These are phyloP conservation scores for Artemisia argyi DNA, from an alignment of 129 eudicot genomes.

Conservation along the genomic window DNA sequence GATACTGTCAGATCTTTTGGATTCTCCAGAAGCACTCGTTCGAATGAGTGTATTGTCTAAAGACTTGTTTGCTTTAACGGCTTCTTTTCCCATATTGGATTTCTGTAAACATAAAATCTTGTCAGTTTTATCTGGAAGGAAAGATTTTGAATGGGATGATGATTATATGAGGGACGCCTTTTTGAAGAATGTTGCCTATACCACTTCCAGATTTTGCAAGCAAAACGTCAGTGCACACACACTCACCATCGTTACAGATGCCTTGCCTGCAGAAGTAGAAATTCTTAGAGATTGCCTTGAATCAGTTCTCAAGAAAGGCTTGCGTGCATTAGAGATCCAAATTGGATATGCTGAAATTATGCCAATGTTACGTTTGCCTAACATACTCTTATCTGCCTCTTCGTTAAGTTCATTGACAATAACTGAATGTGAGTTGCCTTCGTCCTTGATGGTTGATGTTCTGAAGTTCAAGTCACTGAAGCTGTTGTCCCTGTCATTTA, in stretches of 20 bases:
- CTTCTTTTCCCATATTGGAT: slow-evolving; percentile 1
- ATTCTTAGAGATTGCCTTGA: not conserved
- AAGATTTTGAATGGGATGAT: too few relatives aligned
- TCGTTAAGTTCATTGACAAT: not conserved
- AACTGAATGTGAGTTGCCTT: not conserved
- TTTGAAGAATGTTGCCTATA: not conserved
- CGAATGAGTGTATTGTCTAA: slow-evolving; percentile 13
- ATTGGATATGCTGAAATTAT: too few relatives aligned
- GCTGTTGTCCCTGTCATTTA: not conserved
- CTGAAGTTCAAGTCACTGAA: slow-evolving; percentile 2
- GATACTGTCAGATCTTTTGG: not conserved
- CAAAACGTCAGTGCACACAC: slow-evolving; percentile 7
- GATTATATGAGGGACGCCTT: too few relatives aligned
- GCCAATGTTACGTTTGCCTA: slow-evolving; percentile 2
- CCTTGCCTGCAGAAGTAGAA: not conserved
- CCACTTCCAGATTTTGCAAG: not conserved
- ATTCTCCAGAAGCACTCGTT: not conserved
- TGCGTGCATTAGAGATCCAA: not conserved
- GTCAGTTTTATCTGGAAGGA: too few relatives aligned
- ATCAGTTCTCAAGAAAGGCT: not conserved
- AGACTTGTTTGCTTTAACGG: not conserved
- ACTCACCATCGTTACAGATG: not conserved
- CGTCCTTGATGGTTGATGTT: slow-evolving; percentile 7
- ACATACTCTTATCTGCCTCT: not conserved
- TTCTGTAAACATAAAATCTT: not conserved